Conservation (phyloP, 768 basidiomycete genomes). For the Paxillus involutus region DNA sequence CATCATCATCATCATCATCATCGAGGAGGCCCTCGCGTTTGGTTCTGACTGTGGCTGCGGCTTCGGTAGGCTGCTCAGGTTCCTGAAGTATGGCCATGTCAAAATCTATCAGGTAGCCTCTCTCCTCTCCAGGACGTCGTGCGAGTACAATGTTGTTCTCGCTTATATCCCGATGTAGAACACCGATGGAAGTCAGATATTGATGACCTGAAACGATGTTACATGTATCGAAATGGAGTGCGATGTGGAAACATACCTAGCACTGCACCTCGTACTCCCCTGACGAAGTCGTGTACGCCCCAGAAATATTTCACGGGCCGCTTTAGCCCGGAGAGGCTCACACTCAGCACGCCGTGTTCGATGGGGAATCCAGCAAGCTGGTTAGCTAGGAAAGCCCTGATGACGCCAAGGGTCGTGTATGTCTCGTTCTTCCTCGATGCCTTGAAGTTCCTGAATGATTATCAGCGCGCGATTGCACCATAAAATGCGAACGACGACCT, state of each 20-base stretch:
- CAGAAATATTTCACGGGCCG: slow-evolving; percentile 15
- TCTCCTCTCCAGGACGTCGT: slow-evolving; percentile 1
- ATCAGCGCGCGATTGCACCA: neutral
- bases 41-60: too few relatives aligned
- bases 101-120: slow-evolving; percentile 33
- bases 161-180: slow-evolving; percentile 35
- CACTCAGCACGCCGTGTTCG: slow-evolving; percentile 2
- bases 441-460: neutral
- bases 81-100: slow-evolving; percentile 16
- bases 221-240: neutral
- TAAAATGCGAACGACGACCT: neutral
- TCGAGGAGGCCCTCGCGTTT: too few relatives aligned
- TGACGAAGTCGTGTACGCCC: slow-evolving; percentile 18
- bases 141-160: slow-evolving; percentile 35
- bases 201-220: neutral
- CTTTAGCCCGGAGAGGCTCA: slow-evolving; percentile 4
- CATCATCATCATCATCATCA: too few relatives aligned
- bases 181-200: slow-evolving; percentile 12
- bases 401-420: neutral
- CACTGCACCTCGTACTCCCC: slow-evolving; percentile 11
- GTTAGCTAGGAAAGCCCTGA: slow-evolving; percentile 5
- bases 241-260: slow-evolving; percentile 1
- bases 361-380: neutral
- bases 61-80: neutral
- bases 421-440: neutral